A percentile compares a stretch with the other conserved stretches of the same genome.
phyloP scores from a whole-genome alignment of 192 early-diverging fungal species.

The Mortierella alpina region DNA sequence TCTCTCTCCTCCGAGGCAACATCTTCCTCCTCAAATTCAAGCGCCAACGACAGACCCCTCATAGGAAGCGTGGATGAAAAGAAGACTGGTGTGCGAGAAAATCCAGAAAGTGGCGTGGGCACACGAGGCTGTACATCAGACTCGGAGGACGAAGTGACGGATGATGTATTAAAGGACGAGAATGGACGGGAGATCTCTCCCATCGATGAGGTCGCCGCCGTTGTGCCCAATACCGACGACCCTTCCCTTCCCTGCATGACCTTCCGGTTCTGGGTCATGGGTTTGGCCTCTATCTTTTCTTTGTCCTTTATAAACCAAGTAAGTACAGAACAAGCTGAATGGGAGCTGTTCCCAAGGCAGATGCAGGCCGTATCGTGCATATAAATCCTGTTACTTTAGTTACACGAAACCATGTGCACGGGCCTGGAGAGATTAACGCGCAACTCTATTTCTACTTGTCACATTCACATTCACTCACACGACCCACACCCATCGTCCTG shows the following conservation, averaged over 20 bases:
- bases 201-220: conserved; percentile 55
- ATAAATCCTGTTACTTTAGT: conserved; percentile 5
- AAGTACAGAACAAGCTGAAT: neutral
- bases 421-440: neutral
- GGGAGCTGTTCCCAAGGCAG: too few relatives aligned
- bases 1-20: neutral
- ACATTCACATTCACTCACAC: neutral
- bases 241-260: conserved; percentile 60
- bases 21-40: too few relatives aligned
- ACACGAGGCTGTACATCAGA: neutral
- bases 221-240: conserved; percentile 62
- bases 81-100: neutral
- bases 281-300: conserved; percentile 48
- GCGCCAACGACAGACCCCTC: neutral
- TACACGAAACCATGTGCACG: neutral
- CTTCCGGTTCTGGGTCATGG: conserved; percentile 64
- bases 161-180: neutral
- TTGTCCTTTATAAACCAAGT: conserved; percentile 64
- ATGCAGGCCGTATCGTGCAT: neutral
- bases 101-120: neutral
- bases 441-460: too few relatives aligned
- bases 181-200: conserved; percentile 50
- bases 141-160: neutral
- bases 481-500: neutral
- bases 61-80: neutral